Evolutionary conservation across 2,329 filamentous ascomycete genomes (phyloP), one percentile per base, ranked within the genome.

Genomic region (Epicoccum nigrum): DNA sequence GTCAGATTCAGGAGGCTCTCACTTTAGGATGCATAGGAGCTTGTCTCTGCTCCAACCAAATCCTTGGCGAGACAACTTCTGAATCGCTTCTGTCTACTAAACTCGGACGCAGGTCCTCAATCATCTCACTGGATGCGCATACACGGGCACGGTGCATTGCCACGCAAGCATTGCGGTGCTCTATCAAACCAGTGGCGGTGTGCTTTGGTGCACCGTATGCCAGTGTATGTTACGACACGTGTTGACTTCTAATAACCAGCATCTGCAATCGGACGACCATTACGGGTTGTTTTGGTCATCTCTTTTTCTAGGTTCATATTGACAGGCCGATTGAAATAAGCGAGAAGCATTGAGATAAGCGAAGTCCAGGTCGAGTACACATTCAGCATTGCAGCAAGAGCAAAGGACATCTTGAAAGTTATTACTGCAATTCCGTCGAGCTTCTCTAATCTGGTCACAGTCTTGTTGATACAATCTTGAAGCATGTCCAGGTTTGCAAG

Each of bases 111-210:
- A 25, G 23, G 9, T 25, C 9, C 23, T 25, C 23, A 25, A 25
- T 25, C 23, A 4, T n/a, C n/a, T n/a, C n/a, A n/a, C n/a, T n/a
- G n/a, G n/a, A n/a, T n/a, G n/a, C n/a, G n/a, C n/a, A n/a, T n/a
- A n/a, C 40, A 56, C 58, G 80, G 80, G 32, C 77, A 79, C 8
- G 82, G 71, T 1, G 75, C 76, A 54, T 81, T 81, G 28, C 73
- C 72, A 44, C 81, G 78, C 27, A 82, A 78, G 1, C 70, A 63
- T 15, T 76, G 60, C 4, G 59, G 58, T 0, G 74, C 79, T 48
- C 78, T 0, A 79, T 82, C n/a, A 81, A 52, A 13, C 75, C 76
- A 32, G 72, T 66, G 0, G 81, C 75, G 0, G 77, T 77, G 3
- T 74, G 77, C 51, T 81, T 81, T 0, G 77, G 77, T 1, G 79